These are phyloP conservation scores for Trichoderma parareesei DNA, from an alignment of 495 filamentous ascomycete species.

Conservation along the genomic window DNA sequence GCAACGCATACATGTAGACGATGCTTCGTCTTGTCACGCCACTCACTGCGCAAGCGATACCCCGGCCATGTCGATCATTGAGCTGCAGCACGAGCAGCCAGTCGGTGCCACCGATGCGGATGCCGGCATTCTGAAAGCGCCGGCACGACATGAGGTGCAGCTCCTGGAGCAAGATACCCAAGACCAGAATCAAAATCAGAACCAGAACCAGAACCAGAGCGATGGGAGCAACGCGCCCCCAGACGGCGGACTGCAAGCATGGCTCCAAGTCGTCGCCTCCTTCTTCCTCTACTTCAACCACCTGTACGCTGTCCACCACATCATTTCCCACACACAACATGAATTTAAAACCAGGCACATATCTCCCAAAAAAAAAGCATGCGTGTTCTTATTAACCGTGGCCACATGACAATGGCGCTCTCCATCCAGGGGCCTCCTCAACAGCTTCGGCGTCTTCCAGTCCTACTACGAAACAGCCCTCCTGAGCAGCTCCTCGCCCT, in stretches of 20 bases:
- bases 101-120: neutral
- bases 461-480: slow-evolving; percentile 21
- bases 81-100: neutral
- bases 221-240: slow-evolving; percentile 11
- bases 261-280: slow-evolving; percentile 10
- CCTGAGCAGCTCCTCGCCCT: slow-evolving; percentile 17
- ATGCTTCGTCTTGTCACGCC: too few species aligned
- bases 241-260: slow-evolving; percentile 13
- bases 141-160: neutral
- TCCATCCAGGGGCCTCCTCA: slow-evolving; percentile 30
- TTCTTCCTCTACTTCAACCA: slow-evolving; percentile 10
- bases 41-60: too few species aligned
- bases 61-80: neutral
- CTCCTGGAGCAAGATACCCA: neutral
- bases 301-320: neutral
- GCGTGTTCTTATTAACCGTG: neutral
- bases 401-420: slow-evolving; percentile 8
- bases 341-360: neutral
- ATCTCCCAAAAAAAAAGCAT: neutral
- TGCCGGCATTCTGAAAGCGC: neutral
- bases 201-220: neutral
- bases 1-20: too few species aligned
- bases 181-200: neutral
- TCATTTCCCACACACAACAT: neutral
- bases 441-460: slow-evolving; percentile 28